phyloP scores from a whole-genome alignment of 495 filamentous ascomycete species.

The Penicillium silybi region DNA sequence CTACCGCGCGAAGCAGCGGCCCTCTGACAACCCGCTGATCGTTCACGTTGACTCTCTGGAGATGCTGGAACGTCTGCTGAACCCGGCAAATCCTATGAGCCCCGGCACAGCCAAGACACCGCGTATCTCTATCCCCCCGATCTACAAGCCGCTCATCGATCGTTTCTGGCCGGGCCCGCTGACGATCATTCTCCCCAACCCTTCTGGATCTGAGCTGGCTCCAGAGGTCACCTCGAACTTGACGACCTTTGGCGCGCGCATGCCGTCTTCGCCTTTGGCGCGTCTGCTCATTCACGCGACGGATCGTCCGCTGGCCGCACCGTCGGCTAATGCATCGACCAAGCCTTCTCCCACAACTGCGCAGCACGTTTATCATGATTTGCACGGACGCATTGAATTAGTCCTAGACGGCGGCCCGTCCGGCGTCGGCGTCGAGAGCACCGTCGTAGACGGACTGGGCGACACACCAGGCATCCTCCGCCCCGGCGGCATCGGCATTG shows the following conservation, averaged over 20 bases:
- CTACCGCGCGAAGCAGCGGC: conserved; percentile 83
- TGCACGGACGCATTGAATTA: conserved; percentile 76
- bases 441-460: conserved; percentile 88
- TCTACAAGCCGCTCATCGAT: conserved; percentile 77
- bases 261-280: conserved; percentile 81
- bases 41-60: conserved; percentile 79
- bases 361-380: conserved; percentile 80
- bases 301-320: conserved; percentile 80
- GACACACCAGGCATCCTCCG: conserved; percentile 76
- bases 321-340: conserved; percentile 90
- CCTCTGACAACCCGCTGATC: conserved; percentile 93
- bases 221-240: conserved; percentile 83
- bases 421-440: conserved; percentile 89
- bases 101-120: conserved; percentile 24
- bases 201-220: conserved; percentile 63
- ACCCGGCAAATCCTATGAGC: conserved; percentile 19
- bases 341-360: conserved; percentile 88
- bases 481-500: conserved; percentile 88
- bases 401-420: conserved; percentile 89
- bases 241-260: conserved; percentile 81
- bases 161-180: conserved; percentile 94
- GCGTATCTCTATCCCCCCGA: conserved; percentile 60
- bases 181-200: conserved; percentile 84
- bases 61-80: conserved; percentile 68
- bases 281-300: conserved; percentile 75